A percentile compares a stretch with the other conserved stretches of the same genome.
These are phyloP conservation scores for Saprolegnia diclina DNA, from an alignment of 352 stramenopile species.

Conservation along the genomic window DNA sequence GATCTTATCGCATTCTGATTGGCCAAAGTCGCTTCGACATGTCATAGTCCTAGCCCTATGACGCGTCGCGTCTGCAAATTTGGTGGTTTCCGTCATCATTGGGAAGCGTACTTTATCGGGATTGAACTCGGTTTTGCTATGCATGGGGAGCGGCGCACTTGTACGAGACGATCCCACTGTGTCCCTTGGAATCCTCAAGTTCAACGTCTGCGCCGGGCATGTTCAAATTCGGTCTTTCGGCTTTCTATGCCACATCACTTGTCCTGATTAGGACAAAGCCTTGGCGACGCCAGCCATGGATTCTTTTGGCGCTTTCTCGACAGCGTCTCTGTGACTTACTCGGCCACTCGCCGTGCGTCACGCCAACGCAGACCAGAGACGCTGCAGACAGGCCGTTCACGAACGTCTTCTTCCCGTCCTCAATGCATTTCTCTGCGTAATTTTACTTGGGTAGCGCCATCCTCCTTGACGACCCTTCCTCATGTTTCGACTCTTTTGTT, in stretches of 20 bases:
- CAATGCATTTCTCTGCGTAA: too few species aligned
- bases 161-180: neutral
- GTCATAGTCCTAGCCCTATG: slow-evolving; percentile 7
- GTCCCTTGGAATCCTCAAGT: slow-evolving; percentile 13
- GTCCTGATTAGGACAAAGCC: neutral
- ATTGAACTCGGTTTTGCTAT: neutral
- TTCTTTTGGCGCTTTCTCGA: neutral
- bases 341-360: too few species aligned
- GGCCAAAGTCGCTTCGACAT: neutral
- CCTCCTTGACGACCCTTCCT: too few species aligned
- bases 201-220: neutral
- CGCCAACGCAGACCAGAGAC: too few species aligned
- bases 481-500: too few species aligned
- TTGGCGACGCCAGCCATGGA: neutral
- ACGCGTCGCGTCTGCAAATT: neutral
- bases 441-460: too few species aligned
- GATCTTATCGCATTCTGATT: neutral
- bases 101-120: neutral
- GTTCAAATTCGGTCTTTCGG: too few species aligned
- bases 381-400: too few species aligned
- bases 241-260: neutral
- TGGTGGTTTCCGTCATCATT: slow-evolving; percentile 5
- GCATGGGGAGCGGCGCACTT: neutral
- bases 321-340: neutral
- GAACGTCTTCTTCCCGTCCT: too few species aligned